These are phyloP conservation scores for Chlamydomonas schloesseri DNA, from an alignment of 139 green algal species.

Conservation along the genomic window DNA sequence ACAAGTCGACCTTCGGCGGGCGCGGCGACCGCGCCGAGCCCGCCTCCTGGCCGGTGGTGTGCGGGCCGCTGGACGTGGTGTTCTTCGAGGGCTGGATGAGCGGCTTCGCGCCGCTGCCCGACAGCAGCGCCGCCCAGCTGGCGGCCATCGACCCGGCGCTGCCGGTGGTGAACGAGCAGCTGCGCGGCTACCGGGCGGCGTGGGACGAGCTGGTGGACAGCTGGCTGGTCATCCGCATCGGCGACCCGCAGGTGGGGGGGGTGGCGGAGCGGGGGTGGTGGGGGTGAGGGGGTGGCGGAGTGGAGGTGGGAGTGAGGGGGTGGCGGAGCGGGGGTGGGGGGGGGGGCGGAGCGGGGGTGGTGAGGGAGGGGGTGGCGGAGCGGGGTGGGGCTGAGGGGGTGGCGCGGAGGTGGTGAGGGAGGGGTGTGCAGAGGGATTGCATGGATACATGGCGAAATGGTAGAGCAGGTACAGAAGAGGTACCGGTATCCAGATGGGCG, in stretches of 20 bases:
- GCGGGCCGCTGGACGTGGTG: constrained; percentile 88
- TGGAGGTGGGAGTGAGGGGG: background rate
- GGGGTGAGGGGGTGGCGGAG: background rate
- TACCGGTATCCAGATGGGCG: too few relatives aligned
- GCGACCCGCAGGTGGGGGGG: constrained; percentile 70
- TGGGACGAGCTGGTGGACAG: constrained; percentile 89
- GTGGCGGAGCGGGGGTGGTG: background rate
- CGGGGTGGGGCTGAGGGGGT: too few relatives aligned
- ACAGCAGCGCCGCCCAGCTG: constrained; percentile 46
- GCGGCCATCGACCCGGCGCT: constrained; percentile 73
- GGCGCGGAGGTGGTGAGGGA: too few relatives aligned
- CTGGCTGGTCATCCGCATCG: constrained; percentile 95
- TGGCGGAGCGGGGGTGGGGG: background rate
- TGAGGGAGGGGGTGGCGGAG: too few relatives aligned
- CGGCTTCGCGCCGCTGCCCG: constrained; percentile 78
- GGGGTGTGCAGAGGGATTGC: too few relatives aligned
- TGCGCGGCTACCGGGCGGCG: constrained; percentile 80
- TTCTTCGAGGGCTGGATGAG: constrained; percentile 99
- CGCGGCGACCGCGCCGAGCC: constrained; percentile 84
- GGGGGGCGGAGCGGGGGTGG: too few relatives aligned
- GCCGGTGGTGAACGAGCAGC: constrained; percentile 73
- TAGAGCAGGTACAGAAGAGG: too few relatives aligned
- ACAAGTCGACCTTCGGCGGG: constrained; percentile 90
- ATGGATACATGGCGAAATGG: too few relatives aligned
- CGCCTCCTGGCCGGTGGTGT: constrained; percentile 72